Conservation (phyloP, 179 eudicot genomes). For the Vitellaria paradoxa region DNA sequence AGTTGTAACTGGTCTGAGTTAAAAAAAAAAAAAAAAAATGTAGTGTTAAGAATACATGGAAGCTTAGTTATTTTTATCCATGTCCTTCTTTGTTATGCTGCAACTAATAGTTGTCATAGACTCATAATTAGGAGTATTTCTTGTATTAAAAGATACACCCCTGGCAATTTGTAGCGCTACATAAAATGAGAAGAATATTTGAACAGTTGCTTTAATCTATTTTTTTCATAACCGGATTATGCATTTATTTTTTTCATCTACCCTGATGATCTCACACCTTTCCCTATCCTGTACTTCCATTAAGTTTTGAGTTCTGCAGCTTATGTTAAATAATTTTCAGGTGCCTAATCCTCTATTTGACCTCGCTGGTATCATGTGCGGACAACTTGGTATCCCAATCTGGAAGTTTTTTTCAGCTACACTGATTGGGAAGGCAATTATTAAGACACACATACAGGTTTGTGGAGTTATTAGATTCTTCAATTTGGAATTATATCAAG, state of each 20-base stretch:
- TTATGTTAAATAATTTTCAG: slow-evolving; percentile 31
- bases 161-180: background rate
- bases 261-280: background rate
- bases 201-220: background rate
- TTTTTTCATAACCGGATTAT: slow-evolving; percentile 1
- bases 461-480: background rate
- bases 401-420: slow-evolving; percentile 89
- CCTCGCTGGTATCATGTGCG: slow-evolving; percentile 93
- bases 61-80: background rate
- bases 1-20: background rate
- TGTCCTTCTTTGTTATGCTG: background rate
- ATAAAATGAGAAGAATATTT: background rate
- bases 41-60: background rate
- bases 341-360: slow-evolving; percentile 93
- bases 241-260: slow-evolving; percentile 22
- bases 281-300: background rate
- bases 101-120: background rate
- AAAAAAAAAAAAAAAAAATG: background rate
- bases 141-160: background rate
- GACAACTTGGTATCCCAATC: slow-evolving; percentile 86
- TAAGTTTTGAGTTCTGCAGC: slow-evolving; percentile 6
- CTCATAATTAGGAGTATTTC: background rate
- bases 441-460: slow-evolving; percentile 93
- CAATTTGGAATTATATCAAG: background rate
- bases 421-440: slow-evolving; percentile 73